Evolutionary conservation across 208 protist species (phyloP).

Genomic region (Leishmania braziliensis): DNA sequence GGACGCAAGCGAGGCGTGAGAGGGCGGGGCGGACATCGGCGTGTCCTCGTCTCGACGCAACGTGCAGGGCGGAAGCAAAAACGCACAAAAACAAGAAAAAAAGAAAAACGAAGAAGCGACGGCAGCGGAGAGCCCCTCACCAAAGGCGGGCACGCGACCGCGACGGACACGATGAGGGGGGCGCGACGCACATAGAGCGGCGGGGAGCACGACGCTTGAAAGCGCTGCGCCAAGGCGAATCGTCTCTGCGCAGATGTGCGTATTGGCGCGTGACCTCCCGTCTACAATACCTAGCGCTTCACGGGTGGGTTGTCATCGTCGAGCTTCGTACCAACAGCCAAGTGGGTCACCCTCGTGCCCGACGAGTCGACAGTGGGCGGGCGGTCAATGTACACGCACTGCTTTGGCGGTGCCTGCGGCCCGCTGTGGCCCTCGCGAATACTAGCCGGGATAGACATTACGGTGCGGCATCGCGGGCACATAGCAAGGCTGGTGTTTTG

Average conservation of each 20-base stretch:
- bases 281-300: conserved; percentile 8
- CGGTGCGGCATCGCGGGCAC: conserved; percentile 82
- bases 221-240: neutral
- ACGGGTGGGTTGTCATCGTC: conserved; percentile 51
- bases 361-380: conserved; percentile 52
- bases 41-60: neutral
- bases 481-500: conserved; percentile 87
- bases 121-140: neutral
- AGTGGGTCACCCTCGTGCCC: conserved; percentile 46
- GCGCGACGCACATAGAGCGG: too few species aligned
- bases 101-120: neutral
- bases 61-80: neutral
- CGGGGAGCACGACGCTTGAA: neutral
- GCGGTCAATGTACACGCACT: conserved; percentile 84
- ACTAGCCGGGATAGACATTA: conserved; percentile 83
- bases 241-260: neutral
- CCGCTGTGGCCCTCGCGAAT: conserved; percentile 72
- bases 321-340: conserved; percentile 76
- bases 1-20: too few species aligned
- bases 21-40: too few species aligned
- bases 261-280: too few species aligned
- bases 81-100: neutral
- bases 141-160: neutral
- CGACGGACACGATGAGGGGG: neutral
- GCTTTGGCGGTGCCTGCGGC: conserved; percentile 63